Conservation (phyloP, 2,329 filamentous ascomycete genomes). For the Botrytis cinerea region DNA sequence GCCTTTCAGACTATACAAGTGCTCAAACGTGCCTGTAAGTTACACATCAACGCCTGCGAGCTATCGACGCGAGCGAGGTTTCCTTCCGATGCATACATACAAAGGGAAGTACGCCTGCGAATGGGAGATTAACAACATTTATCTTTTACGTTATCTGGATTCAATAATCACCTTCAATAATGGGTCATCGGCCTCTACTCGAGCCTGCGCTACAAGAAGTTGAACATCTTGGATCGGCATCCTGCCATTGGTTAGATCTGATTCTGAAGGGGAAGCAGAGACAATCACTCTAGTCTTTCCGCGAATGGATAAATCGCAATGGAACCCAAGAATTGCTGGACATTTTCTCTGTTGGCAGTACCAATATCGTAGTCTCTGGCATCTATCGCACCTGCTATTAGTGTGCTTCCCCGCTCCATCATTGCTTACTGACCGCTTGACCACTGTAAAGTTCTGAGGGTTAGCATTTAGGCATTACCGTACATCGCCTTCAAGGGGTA, state of each 20-base stretch:
- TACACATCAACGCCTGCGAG: background rate
- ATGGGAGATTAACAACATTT: conserved; percentile 19
- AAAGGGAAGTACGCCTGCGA: conserved; percentile 59
- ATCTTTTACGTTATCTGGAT: background rate
- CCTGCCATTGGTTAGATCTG: conserved; percentile 42
- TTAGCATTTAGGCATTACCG: background rate
- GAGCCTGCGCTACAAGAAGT: conserved; percentile 57
- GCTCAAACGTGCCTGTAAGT: background rate
- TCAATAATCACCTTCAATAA: conserved; percentile 54
- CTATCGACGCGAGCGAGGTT: conserved; percentile 45
- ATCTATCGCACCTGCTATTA: conserved; percentile 44
- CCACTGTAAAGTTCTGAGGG: conserved; percentile 49
- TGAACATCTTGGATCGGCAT: conserved; percentile 61
- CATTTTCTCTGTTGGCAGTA: conserved; percentile 54
- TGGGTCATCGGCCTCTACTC: conserved; percentile 54
- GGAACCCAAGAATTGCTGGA: conserved; percentile 56
- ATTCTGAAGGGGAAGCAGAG: conserved; percentile 5
- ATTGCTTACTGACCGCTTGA: conserved; percentile 56
- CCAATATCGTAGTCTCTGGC: conserved; percentile 56
- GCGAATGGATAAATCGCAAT: conserved; percentile 58
- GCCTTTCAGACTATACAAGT: background rate
- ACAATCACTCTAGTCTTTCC: conserved; percentile 35
- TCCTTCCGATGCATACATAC: conserved; percentile 65
- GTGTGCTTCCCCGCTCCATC: background rate
- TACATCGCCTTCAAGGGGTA: background rate